These are phyloP conservation scores for Esteya vermicola DNA, from an alignment of 2,329 filamentous ascomycete genomes.

Conservation along the genomic window DNA sequence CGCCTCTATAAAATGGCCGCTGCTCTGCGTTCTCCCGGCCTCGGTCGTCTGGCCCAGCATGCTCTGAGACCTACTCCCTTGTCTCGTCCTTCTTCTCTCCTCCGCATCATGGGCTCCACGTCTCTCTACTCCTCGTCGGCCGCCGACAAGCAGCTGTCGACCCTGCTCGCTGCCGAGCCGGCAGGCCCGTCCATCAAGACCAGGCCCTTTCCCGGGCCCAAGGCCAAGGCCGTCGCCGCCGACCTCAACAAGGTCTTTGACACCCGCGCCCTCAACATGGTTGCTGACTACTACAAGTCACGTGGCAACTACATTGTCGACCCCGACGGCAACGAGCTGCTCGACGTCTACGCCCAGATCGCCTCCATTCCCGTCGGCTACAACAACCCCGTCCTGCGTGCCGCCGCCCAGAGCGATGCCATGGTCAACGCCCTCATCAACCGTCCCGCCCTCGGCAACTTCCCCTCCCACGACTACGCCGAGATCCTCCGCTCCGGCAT, in stretches of 20 bases:
- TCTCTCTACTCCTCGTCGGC: conserved; percentile 4
- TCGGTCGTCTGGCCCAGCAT: conserved; percentile 3
- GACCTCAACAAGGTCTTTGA: conserved; percentile 72
- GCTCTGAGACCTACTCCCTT: not conserved
- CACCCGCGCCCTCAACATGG: conserved; percentile 72
- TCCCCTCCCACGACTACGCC: conserved; percentile 75
- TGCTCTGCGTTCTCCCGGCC: conserved; percentile 5
- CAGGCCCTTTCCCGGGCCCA: conserved; percentile 57
- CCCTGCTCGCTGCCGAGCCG: conserved; percentile 27
- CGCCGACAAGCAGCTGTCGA: conserved; percentile 14
- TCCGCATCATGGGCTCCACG: conserved; percentile 9
- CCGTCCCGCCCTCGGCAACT: conserved; percentile 80
- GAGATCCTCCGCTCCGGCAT: conserved; percentile 66
- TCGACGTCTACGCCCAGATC: conserved; percentile 83
- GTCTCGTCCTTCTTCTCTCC: conserved; percentile 1
- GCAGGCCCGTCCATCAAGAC: conserved; percentile 38
- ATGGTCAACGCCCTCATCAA: conserved; percentile 77
- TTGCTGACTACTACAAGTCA: conserved; percentile 61
- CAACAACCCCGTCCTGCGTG: conserved; percentile 67
- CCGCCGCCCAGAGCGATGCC: conserved; percentile 58
- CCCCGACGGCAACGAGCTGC: conserved; percentile 54
- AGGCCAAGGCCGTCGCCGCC: conserved; percentile 52
- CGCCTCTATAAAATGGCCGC: conserved; percentile 8
- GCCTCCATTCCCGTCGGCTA: conserved; percentile 86
- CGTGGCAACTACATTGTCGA: conserved; percentile 70